Conservation (phyloP, 768 basidiomycete genomes). For the Collybia mongolica region DNA sequence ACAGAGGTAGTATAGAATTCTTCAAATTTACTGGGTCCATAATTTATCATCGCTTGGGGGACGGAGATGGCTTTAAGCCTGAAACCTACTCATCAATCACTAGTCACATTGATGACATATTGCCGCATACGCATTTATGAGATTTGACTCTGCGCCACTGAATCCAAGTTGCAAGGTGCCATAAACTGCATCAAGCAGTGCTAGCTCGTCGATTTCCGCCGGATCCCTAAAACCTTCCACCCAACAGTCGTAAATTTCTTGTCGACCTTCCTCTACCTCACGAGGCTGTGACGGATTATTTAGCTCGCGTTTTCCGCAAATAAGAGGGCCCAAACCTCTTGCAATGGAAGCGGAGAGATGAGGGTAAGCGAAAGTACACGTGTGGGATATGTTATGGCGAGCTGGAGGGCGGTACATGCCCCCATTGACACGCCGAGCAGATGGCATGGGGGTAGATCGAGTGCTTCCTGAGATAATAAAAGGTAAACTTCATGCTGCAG, state of each 20-base stretch:
- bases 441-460: constrained; percentile 35
- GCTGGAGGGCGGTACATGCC: constrained; percentile 29
- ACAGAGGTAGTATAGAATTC: constrained; percentile 30
- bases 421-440: constrained; percentile 37
- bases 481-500: not conserved
- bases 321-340: constrained; percentile 23
- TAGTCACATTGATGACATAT: not conserved
- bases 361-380: constrained; percentile 33
- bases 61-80: constrained; percentile 22
- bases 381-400: constrained; percentile 30
- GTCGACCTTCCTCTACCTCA: constrained; percentile 30
- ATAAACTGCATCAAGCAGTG: constrained; percentile 1
- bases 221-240: constrained; percentile 6
- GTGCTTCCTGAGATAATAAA: constrained; percentile 25
- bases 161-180: constrained; percentile 27
- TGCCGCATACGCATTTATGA: constrained; percentile 25
- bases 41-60: constrained; percentile 21
- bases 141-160: constrained; percentile 17
- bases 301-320: not conserved
- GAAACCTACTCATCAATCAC: not conserved
- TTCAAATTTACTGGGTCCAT: constrained; percentile 23
- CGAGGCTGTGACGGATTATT: constrained; percentile 20
- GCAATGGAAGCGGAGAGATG: constrained; percentile 31
- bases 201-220: constrained; percentile 1
- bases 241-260: constrained; percentile 25